Evolutionary conservation across 108 stramenopile species (phyloP).

Genomic region (Fistulifera solaris): DNA sequence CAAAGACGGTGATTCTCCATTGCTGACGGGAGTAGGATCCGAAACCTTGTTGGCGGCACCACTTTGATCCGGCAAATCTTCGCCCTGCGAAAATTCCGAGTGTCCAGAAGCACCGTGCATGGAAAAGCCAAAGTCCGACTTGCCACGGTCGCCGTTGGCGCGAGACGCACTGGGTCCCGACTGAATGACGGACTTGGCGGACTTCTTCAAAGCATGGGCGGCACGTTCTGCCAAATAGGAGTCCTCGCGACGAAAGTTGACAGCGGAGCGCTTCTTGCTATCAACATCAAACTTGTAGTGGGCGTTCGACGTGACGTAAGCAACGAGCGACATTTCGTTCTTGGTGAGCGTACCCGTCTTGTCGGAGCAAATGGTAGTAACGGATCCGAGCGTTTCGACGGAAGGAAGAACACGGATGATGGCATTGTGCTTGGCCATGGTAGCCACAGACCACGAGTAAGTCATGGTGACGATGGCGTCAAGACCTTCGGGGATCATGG

Average conservation of each 20-base stretch:
- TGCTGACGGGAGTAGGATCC: conserved; percentile 34
- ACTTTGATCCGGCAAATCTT: neutral
- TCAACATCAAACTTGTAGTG: conserved; percentile 56
- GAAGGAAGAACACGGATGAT: conserved; percentile 88
- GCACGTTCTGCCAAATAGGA: conserved; percentile 24
- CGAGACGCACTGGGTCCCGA: conserved; percentile 19
- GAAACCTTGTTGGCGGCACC: conserved; percentile 15
- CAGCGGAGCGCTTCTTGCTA: conserved; percentile 24
- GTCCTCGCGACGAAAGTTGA: conserved; percentile 59
- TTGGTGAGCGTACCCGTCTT: conserved; percentile 98
- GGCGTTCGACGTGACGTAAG: conserved; percentile 65
- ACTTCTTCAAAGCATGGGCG: conserved; percentile 15
- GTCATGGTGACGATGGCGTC: conserved; percentile 91
- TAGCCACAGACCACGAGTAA: conserved; percentile 84
- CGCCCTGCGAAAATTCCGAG: conserved; percentile 5
- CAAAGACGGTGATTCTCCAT: conserved; percentile 42
- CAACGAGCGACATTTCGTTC: conserved; percentile 85
- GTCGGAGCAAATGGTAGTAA: conserved; percentile 94
- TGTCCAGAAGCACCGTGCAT: conserved; percentile 18
- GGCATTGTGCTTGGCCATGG: conserved; percentile 82
- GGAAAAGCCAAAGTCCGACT: conserved; percentile 22
- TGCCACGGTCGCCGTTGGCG: conserved; percentile 3
- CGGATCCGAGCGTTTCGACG: conserved; percentile 94
- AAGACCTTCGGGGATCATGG: conserved; percentile 96
- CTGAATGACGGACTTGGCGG: conserved; percentile 23